phyloP scores from a whole-genome alignment of 371 early-diverging fungal genomes.

The Dichotomocladium elegans region DNA sequence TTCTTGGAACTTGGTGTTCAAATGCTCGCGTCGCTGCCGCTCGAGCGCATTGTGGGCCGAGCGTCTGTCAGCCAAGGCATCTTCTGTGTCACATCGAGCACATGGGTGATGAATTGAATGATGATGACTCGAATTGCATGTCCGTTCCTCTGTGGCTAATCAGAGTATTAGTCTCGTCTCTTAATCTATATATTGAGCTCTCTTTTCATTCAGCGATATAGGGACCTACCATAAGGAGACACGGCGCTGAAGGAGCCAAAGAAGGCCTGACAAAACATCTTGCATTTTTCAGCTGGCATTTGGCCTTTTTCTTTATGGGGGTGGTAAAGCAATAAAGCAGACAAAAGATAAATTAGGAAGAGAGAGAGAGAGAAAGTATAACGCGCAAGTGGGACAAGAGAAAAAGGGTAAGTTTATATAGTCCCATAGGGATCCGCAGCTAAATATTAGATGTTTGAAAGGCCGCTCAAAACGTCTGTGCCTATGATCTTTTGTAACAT shows the following conservation, averaged over 20 bases:
- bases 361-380: no score
- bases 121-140: not conserved
- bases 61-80: conserved; percentile 23
- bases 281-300: not conserved
- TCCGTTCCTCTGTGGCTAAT: not conserved
- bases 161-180: not conserved
- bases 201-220: not conserved
- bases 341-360: no score
- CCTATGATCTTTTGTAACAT: no score
- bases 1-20: conserved; percentile 75
- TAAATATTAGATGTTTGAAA: no score
- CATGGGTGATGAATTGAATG: not conserved
- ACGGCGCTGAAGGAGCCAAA: conserved; percentile 5
- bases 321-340: no score
- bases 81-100: not conserved
- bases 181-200: no score
- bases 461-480: no score
- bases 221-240: conserved; percentile 2
- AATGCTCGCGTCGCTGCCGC: conserved; percentile 73
- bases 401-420: no score
- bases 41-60: conserved; percentile 81
- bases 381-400: no score
- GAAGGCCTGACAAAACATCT: not conserved
- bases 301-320: no score
- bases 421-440: no score